Conservation (phyloP, 345 rosid species). For the Corymbia maculata region DNA sequence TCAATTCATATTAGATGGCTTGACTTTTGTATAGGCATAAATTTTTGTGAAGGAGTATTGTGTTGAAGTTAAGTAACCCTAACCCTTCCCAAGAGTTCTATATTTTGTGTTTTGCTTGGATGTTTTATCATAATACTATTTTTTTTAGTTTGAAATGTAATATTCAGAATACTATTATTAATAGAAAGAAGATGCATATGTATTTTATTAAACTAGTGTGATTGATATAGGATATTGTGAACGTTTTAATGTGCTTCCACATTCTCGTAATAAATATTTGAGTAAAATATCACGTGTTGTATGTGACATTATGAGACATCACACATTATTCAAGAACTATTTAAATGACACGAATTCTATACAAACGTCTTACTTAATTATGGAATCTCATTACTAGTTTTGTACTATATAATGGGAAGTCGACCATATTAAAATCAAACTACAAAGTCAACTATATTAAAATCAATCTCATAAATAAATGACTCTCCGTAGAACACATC, state of each 20-base stretch:
- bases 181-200: not conserved
- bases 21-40: too few species aligned
- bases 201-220: not conserved
- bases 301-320: not conserved
- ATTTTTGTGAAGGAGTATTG: too few species aligned
- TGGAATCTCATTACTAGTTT: not conserved
- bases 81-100: not conserved
- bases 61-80: too few species aligned
- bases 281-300: too few species aligned
- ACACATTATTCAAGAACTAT: not conserved
- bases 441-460: not conserved
- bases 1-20: too few species aligned
- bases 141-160: too few species aligned
- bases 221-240: not conserved
- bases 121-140: not conserved
- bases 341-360: not conserved
- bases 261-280: not conserved
- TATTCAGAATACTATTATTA: too few species aligned
- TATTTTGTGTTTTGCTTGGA: not conserved
- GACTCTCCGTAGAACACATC: not conserved
- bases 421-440: not conserved
- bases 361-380: not conserved
- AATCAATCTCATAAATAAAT: not conserved
- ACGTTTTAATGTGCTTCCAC: not conserved
- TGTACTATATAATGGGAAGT: not conserved